Conservation (phyloP, 2,329 filamentous ascomycete species). For the Sporothrix humicola region DNA sequence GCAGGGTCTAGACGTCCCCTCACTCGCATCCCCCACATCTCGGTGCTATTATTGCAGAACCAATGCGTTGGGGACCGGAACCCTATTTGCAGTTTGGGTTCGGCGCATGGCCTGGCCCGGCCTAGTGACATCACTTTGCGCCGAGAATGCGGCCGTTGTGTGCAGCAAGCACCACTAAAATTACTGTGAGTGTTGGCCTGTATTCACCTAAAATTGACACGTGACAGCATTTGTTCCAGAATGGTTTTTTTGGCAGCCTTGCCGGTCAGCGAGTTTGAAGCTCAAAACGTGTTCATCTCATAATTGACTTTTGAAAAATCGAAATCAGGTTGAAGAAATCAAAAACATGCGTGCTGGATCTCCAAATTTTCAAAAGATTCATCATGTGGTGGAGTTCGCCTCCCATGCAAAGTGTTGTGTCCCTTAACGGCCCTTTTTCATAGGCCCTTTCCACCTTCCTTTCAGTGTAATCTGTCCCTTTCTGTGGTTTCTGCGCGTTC, state of each 20-base stretch:
- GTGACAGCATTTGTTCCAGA: constrained; percentile 24
- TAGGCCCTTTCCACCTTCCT: neutral
- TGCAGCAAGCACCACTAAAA: neutral
- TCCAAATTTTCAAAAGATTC: neutral
- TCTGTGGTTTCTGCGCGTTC: constrained; percentile 12
- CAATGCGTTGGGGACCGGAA: neutral
- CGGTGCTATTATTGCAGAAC: constrained; percentile 7
- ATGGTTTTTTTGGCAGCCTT: neutral
- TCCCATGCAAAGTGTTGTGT: neutral
- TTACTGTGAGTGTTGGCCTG: neutral
- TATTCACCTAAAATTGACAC: neutral
- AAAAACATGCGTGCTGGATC: neutral
- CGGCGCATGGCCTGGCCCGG: constrained; percentile 18
- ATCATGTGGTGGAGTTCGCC: neutral
- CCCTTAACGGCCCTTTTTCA: constrained; percentile 14
- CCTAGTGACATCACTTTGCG: constrained; percentile 28
- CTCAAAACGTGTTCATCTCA: neutral
- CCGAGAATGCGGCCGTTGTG: constrained; percentile 25
- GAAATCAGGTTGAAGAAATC: neutral
- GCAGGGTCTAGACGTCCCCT: constrained; percentile 16
- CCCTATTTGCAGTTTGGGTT: neutral
- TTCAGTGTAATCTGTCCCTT: constrained; percentile 20
- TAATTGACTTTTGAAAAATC: neutral
- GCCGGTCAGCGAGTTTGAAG: neutral
- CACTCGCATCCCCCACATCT: neutral